Conservation (phyloP, 1,139 yeast genomes). For the Geotrichum siamense region DNA sequence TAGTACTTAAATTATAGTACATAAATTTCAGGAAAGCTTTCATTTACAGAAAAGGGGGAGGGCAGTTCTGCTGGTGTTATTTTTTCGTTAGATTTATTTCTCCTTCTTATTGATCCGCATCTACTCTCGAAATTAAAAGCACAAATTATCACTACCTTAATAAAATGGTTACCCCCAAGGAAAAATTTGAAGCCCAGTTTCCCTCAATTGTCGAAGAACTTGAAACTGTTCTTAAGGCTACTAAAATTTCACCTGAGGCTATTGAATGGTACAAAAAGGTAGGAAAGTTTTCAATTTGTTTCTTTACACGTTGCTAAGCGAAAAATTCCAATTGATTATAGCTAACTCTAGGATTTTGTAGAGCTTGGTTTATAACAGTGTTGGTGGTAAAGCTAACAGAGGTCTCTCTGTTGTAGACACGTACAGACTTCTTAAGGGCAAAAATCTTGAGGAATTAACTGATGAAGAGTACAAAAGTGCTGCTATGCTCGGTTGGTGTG, state of each 20-base stretch:
- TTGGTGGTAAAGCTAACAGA: conserved; percentile 95
- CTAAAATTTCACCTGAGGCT: conserved; percentile 84
- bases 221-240: conserved; percentile 50
- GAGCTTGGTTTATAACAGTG: conserved; percentile 76
- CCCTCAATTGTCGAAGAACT: conserved; percentile 75
- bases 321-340: too few species aligned
- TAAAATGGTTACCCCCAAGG: conserved; percentile 35
- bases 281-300: background rate
- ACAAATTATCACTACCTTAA: background rate
- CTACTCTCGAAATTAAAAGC: conserved; percentile 1
- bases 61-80: too few species aligned
- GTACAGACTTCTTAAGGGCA: conserved; percentile 67
- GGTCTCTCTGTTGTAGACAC: conserved; percentile 95
- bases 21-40: too few species aligned
- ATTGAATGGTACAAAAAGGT: conserved; percentile 69
- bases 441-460: conserved; percentile 50
- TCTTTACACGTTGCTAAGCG: too few species aligned
- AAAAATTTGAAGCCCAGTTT: conserved; percentile 65
- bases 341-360: conserved; percentile 11
- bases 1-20: too few species aligned
- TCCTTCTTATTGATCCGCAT: too few species aligned
- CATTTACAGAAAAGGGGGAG: too few species aligned
- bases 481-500: conserved; percentile 91
- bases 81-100: background rate
- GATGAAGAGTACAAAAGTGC: conserved; percentile 71